Evolutionary conservation across 768 basidiomycete genomes (phyloP), one percentile per base, ranked within the genome.

Genomic region (Mycena floridula): DNA sequence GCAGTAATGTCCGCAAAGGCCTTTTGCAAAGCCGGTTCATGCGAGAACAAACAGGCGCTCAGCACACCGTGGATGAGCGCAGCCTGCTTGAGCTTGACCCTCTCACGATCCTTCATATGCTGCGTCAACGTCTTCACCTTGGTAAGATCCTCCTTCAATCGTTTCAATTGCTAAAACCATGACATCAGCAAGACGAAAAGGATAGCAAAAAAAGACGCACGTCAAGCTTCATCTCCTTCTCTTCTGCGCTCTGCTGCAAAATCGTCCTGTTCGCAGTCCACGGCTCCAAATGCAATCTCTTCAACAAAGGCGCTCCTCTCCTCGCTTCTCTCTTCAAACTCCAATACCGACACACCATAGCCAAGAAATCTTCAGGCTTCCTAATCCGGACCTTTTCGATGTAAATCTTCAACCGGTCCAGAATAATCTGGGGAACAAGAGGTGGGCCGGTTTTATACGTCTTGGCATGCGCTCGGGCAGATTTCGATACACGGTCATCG

Each of bases 281-380:
- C 1, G 96, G 95, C 67, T 99, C 95, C 22, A 98, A 69, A 65
- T 99, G 93, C 46, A 99, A 59, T 43, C 96, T 60, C 64, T 98
- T 98, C 52, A 99, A 63, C 48, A 98, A 63, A 9, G 96, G 95
- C 7, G 96, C 96, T 4, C 96, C 96, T 30, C 95, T 65, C 49
- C 96, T 76, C 1, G 82, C 90, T 59, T 98, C 95, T 4, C 96
- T 72, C 66, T 99, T 98, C 62, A 99, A 61, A 64, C 96, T 97
- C 96, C 96, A 99, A 57, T 97, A 99, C 56, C 81, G 78, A 56
- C 89, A 94, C 25, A 93, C 71, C 55, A 80, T 63, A 39, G 81
- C 74, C 11, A 98, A 65, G 44, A 94, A 89, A 37, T 88, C 84
- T 3, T 64, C 54, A 57, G 87, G 90, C 60, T 89, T 91, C 49